phyloP scores from a whole-genome alignment of 169 alveolate species.

The Cryptosporidium sp. region DNA sequence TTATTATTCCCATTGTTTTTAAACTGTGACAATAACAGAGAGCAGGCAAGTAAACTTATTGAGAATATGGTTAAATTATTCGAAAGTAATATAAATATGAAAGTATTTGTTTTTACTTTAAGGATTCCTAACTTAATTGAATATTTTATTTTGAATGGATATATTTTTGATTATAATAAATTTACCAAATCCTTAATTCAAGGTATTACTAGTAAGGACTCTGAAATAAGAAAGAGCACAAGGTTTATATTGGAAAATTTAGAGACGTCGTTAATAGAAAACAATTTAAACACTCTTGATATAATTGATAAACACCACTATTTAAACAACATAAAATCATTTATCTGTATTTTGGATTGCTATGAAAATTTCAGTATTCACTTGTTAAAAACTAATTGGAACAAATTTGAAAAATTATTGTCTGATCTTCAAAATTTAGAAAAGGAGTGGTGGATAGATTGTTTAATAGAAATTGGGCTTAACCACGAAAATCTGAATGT shows the following conservation, averaged over 20 bases:
- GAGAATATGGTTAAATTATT: not conserved
- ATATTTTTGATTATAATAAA: not conserved
- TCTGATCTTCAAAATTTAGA: constrained; percentile 5
- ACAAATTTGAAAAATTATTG: constrained; percentile 56
- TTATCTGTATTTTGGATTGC: constrained; percentile 75
- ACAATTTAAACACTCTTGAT: not conserved
- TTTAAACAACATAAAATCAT: constrained; percentile 47
- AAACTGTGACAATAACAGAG: not conserved
- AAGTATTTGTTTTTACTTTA: constrained; percentile 19
- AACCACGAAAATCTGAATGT: constrained; percentile 59
- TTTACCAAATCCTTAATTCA: not conserved
- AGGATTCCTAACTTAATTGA: constrained; percentile 32
- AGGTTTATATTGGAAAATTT: constrained; percentile 44
- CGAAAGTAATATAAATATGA: constrained; percentile 15
- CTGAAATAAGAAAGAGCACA: constrained; percentile 51
- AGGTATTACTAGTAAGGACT: constrained; percentile 20
- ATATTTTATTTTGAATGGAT: not conserved
- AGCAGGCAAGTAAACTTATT: not conserved
- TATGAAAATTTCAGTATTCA: constrained; percentile 78
- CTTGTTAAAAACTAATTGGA: constrained; percentile 78
- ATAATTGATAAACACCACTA: not conserved
- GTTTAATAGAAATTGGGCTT: constrained; percentile 46
- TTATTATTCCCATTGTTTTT: constrained; percentile 21
- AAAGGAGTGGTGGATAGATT: constrained; percentile 49
- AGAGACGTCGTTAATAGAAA: not conserved